Evolutionary conservation across 2,329 filamentous ascomycete species (phyloP).

Genomic region (Capronia epimyces): DNA sequence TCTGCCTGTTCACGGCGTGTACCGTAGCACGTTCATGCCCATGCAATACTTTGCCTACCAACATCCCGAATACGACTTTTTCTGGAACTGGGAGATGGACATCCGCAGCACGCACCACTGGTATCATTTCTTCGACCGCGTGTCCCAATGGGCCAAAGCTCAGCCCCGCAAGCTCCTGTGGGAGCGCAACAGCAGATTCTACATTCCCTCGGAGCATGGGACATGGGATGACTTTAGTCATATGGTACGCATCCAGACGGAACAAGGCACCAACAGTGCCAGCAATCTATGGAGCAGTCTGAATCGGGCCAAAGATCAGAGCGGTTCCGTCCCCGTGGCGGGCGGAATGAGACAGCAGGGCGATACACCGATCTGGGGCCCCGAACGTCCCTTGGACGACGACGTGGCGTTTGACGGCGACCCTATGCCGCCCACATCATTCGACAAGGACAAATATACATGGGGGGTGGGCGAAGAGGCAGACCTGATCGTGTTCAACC

Average conservation of each 20-base stretch:
- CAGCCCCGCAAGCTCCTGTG: slow-evolving; percentile 76
- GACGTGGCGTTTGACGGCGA: slow-evolving; percentile 66
- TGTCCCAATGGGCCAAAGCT: slow-evolving; percentile 62
- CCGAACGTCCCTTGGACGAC: slow-evolving; percentile 61
- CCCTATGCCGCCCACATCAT: slow-evolving; percentile 67
- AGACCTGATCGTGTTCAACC: slow-evolving; percentile 85
- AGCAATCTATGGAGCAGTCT: slow-evolving; percentile 62
- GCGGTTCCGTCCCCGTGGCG: slow-evolving; percentile 18
- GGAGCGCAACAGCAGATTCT: slow-evolving; percentile 75
- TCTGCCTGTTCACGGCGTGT: slow-evolving; percentile 82
- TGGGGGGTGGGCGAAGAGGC: slow-evolving; percentile 91
- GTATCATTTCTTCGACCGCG: slow-evolving; percentile 65
- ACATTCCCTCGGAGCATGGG: slow-evolving; percentile 69
- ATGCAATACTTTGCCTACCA: slow-evolving; percentile 87
- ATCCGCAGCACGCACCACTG: slow-evolving; percentile 85
- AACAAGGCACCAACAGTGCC: slow-evolving; percentile 59
- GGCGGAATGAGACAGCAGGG: slow-evolving; percentile 34
- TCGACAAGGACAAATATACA: slow-evolving; percentile 71
- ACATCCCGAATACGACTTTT: slow-evolving; percentile 83
- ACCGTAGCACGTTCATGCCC: slow-evolving; percentile 88
- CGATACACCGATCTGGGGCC: slow-evolving; percentile 75
- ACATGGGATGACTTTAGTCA: slow-evolving; percentile 74
- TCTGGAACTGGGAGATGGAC: slow-evolving; percentile 97
- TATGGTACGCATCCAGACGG: slow-evolving; percentile 69
- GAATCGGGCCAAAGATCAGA: slow-evolving; percentile 32